Percentiles rank a stretch among this genome's conserved stretches.
These are phyloP conservation scores for Heritiera littoralis DNA, from an alignment of 345 rosid genomes.

Conservation along the genomic window DNA sequence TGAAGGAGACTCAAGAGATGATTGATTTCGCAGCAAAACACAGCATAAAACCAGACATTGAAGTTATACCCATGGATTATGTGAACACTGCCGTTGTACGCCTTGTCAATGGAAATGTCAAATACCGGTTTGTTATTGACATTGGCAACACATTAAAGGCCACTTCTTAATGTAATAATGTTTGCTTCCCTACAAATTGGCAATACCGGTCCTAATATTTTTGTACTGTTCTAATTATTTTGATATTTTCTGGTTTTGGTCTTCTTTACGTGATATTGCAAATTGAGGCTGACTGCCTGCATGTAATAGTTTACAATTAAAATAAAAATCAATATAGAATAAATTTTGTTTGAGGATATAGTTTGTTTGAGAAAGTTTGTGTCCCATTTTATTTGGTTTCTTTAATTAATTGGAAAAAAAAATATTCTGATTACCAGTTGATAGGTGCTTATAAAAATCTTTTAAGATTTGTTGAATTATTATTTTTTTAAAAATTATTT, in stretches of 20 bases:
- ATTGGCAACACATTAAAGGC: slow-evolving; percentile 50
- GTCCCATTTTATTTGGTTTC: too few relatives aligned
- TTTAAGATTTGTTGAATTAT: too few relatives aligned
- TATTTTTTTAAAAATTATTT: too few relatives aligned
- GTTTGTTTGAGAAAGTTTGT: too few relatives aligned
- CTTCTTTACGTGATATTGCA: too few relatives aligned
- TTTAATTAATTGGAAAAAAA: too few relatives aligned
- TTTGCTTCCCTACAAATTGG: background rate
- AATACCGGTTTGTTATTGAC: slow-evolving; percentile 62
- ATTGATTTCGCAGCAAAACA: slow-evolving; percentile 55
- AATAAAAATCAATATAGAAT: too few relatives aligned
- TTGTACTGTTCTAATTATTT: background rate
- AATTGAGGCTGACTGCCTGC: too few relatives aligned
- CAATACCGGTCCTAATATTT: background rate
- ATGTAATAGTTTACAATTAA: too few relatives aligned
- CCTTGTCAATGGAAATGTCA: slow-evolving; percentile 46
- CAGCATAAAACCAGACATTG: slow-evolving; percentile 49
- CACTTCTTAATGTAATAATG: background rate
- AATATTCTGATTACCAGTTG: too few relatives aligned
- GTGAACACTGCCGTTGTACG: slow-evolving; percentile 59
- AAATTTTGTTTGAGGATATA: too few relatives aligned
- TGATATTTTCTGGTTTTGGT: background rate
- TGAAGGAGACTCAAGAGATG: slow-evolving; percentile 62
- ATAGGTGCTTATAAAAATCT: too few relatives aligned
- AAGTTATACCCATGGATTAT: slow-evolving; percentile 45